Evolutionary conservation across 495 filamentous ascomycete species (phyloP).

Genomic region (Xylaria curta): DNA sequence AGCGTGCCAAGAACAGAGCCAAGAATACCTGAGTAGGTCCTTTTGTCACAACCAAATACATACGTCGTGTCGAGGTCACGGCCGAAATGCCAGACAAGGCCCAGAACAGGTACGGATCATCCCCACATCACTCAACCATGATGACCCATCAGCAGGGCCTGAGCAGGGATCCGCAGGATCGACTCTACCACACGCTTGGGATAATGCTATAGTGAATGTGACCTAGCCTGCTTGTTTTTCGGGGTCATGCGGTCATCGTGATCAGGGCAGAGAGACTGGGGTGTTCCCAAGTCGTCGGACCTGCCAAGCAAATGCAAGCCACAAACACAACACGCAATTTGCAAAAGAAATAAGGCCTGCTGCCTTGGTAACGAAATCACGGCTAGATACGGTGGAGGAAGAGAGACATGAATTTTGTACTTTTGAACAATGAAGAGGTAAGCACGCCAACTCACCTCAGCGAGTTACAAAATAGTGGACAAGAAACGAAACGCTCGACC

Average conservation of each 20-base stretch:
- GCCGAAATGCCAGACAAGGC: conserved; percentile 17
- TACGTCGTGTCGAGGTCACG: conserved; percentile 26
- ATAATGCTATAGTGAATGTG: conserved; percentile 33
- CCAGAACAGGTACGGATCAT: conserved; percentile 18
- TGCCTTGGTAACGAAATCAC: neutral
- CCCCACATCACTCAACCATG: conserved; percentile 34
- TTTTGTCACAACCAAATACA: too few species aligned
- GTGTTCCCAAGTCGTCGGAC: conserved; percentile 15
- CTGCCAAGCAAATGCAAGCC: conserved; percentile 16
- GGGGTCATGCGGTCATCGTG: conserved; percentile 28
- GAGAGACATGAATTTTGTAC: neutral
- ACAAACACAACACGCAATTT: conserved; percentile 13
- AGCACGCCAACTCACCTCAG: neutral
- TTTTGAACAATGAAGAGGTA: neutral
- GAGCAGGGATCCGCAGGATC: conserved; percentile 37
- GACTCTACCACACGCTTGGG: conserved; percentile 37
- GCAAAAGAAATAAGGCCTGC: conserved; percentile 1
- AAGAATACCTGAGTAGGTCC: too few species aligned
- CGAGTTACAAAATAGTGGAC: neutral
- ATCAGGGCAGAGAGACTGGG: conserved; percentile 6
- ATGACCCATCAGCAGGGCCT: conserved; percentile 27
- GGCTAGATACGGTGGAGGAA: neutral
- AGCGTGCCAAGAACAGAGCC: too few species aligned
- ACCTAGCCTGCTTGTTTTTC: conserved; percentile 9
- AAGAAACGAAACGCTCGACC: neutral